Conservation (phyloP, 2,329 filamentous ascomycete genomes). For the Gremmenia infestans region DNA sequence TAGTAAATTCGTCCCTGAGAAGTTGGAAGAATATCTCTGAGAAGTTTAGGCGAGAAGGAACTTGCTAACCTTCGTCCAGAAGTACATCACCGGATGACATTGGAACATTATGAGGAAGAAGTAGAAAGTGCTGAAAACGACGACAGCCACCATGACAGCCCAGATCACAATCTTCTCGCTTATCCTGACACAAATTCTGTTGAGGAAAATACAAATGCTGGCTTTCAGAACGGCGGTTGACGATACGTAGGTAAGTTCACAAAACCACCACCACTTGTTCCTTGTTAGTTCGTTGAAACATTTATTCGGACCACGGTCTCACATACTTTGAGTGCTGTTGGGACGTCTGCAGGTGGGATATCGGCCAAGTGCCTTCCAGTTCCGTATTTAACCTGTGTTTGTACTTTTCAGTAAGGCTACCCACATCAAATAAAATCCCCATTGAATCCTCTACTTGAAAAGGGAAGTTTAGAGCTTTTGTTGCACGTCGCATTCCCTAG, state of each 20-base stretch:
- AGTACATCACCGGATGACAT: conserved; percentile 33
- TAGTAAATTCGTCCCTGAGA: too few species aligned
- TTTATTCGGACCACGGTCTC: neutral
- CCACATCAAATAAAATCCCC: too few species aligned
- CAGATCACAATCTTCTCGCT: conserved; percentile 32
- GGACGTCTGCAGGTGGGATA: conserved; percentile 5
- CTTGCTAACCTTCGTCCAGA: conserved; percentile 27
- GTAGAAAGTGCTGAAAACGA: conserved; percentile 33
- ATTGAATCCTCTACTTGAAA: too few species aligned
- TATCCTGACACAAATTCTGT: conserved; percentile 31
- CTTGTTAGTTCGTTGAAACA: neutral
- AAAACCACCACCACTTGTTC: conserved; percentile 22
- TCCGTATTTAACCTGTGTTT: conserved; percentile 5
- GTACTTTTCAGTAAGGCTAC: too few species aligned
- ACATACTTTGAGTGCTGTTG: conserved; percentile 17
- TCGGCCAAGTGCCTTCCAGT: conserved; percentile 18
- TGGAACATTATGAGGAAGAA: conserved; percentile 36
- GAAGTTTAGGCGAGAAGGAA: too few species aligned
- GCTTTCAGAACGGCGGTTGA: conserved; percentile 36
- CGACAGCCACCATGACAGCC: conserved; percentile 28
- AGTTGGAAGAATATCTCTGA: too few species aligned
- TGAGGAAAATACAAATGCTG: conserved; percentile 34
- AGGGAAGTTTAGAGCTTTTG: too few species aligned
- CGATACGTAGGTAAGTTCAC: conserved; percentile 36
- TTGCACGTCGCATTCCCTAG: too few species aligned